A percentile compares a stretch with the other conserved stretches of the same genome.
Evolutionary conservation across 306 rosid genomes (phyloP).

Genomic region (Dalbergia cochinchinensis): DNA sequence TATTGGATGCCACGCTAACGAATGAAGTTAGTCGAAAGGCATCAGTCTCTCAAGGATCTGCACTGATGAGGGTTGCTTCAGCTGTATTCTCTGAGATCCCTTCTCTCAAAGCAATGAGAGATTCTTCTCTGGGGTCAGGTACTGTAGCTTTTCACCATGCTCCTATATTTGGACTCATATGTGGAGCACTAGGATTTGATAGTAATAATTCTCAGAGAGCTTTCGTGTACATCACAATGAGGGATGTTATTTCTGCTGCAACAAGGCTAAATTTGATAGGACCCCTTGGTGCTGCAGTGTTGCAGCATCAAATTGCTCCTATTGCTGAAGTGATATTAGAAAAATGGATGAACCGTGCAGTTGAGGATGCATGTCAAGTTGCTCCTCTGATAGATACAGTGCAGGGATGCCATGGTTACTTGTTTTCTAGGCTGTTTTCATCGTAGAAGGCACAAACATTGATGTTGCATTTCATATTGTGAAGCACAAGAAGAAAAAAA

Average conservation of each 20-base stretch:
- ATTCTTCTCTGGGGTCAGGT: constrained; percentile 53
- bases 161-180: constrained; percentile 77
- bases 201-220: constrained; percentile 72
- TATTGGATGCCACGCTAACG: constrained; percentile 72
- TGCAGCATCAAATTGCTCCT: constrained; percentile 80
- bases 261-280: constrained; percentile 87
- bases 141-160: constrained; percentile 76
- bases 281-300: constrained; percentile 80
- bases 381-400: constrained; percentile 78
- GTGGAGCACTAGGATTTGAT: constrained; percentile 79
- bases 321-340: constrained; percentile 67
- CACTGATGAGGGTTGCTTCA: constrained; percentile 87
- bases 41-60: constrained; percentile 80
- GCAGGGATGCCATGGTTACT: constrained; percentile 87
- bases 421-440: constrained; percentile 81
- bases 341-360: constrained; percentile 67
- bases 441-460: constrained; percentile 48
- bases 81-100: constrained; percentile 68
- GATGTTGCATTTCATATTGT: background rate
- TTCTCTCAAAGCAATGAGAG: constrained; percentile 75
- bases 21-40: constrained; percentile 90
- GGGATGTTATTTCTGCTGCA: constrained; percentile 89
- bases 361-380: constrained; percentile 78
- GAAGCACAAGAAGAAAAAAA: background rate
- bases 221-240: constrained; percentile 79